phyloP scores from a whole-genome alignment of 331 rosid genomes.

The Pyracantha coccinea region DNA sequence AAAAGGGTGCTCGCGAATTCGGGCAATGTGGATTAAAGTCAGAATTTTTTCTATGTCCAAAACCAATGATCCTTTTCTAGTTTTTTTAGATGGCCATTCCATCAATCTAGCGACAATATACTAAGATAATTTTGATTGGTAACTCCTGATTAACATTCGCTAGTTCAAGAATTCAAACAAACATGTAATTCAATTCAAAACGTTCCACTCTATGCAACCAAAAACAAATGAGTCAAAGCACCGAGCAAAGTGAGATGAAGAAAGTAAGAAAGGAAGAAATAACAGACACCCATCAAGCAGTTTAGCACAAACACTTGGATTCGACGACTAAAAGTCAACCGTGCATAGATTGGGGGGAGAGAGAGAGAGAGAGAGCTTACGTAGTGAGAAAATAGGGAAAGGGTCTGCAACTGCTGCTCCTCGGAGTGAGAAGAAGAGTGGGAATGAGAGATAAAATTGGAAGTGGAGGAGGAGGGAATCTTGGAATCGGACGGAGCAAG shows the following conservation, averaged over 20 bases:
- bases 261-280: neutral
- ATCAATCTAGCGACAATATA: neutral
- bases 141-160: neutral
- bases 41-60: neutral
- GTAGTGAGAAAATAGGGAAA: constrained; percentile 7
- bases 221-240: neutral
- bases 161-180: neutral
- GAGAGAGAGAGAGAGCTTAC: constrained; percentile 18
- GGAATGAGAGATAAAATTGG: neutral
- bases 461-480: neutral
- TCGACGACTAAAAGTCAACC: neutral
- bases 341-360: neutral
- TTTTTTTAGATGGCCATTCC: neutral
- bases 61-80: too few relatives aligned
- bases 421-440: neutral
- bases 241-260: neutral
- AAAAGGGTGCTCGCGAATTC: neutral
- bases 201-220: neutral
- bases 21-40: neutral
- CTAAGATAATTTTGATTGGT: too few relatives aligned
- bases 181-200: neutral
- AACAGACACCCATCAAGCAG: neutral
- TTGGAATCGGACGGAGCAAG: neutral
- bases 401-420: neutral
- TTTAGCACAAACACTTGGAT: neutral